Base-by-base conservation (phyloP, 371 early-diverging fungal genomes). In the Apophysomyces variabilis region DNA sequence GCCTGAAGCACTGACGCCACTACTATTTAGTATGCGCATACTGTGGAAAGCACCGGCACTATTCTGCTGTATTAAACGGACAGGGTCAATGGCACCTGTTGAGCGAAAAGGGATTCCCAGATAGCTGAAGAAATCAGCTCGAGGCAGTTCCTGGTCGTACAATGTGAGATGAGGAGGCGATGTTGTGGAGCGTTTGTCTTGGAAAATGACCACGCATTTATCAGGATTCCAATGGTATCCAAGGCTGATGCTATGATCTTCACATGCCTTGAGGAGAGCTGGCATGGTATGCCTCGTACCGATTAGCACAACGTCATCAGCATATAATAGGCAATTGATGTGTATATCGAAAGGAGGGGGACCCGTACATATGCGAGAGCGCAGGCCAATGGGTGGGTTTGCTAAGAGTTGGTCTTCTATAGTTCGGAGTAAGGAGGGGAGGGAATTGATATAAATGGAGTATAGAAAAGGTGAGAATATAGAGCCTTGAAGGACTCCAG, bases 161-260 rank as follows among this genome's bases (percentile, higher is more conserved):
- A 44, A 50, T 5, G 50, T 43, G 32, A 13, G n/a, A 0, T 41
- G 12, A 37, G 60, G 59, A 18, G 36, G 36, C 14, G 54, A 58
- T 26, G 12, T 58, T 21, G 39, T 26, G 26, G 26, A 26, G 26
- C 26, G 26, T 26, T 26, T 26, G 1, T 26, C 26, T 26, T 64
- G 58, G 4, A 63, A 38, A 0, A 74, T 46, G 5, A 72, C 59
- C 4, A 65, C 68, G 60, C 76, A 72, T 60, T 76, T 76, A 12
- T 62, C 38, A 13, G 69, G 71, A 43, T 67, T 68, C 71, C 73
- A 76, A 1, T 68, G 63, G 43, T 76, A 73, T 0, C 76, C 76
- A 13, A 71, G 60, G 26, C 13, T 12, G 5, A 4, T 13, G 1
- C 60, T 65, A 36, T 76, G 70, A 0, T 16, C 21, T 60, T 67